Percentiles rank a stretch among this genome's conserved stretches.
These are phyloP conservation scores for Ramalina intermedia DNA, from an alignment of 495 filamentous ascomycete species.

Conservation along the genomic window DNA sequence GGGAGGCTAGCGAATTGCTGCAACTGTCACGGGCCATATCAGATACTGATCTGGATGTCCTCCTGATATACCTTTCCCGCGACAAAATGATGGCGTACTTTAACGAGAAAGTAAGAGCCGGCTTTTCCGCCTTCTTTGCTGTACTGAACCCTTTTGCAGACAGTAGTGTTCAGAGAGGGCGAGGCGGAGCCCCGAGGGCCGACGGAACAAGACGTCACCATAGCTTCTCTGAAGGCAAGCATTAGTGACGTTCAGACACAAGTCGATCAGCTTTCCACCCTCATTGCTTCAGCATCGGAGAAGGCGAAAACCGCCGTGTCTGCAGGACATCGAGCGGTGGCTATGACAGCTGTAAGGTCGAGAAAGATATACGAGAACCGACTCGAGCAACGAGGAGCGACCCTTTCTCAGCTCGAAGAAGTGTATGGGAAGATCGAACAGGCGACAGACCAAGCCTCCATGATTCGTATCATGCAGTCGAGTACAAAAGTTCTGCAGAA, in stretches of 20 bases:
- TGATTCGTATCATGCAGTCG: slow-evolving; percentile 68
- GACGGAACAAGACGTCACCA: slow-evolving; percentile 60
- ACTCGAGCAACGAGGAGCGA: slow-evolving; percentile 51
- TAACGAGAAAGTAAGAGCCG: slow-evolving; percentile 41
- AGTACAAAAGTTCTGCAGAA: slow-evolving; percentile 52
- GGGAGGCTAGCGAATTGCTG: slow-evolving; percentile 40
- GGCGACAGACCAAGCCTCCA: slow-evolving; percentile 66
- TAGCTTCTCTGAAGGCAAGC: slow-evolving; percentile 61
- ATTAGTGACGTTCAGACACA: slow-evolving; percentile 48
- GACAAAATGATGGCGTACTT: slow-evolving; percentile 50
- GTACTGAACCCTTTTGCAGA: slow-evolving; percentile 23
- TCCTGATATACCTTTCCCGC: slow-evolving; percentile 57
- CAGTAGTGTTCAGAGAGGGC: slow-evolving; percentile 54
- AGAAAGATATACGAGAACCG: slow-evolving; percentile 68
- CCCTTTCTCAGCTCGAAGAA: slow-evolving; percentile 67
- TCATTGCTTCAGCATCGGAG: slow-evolving; percentile 33
- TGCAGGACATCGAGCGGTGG: slow-evolving; percentile 55
- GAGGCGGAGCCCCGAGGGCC: slow-evolving; percentile 35
- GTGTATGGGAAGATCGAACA: slow-evolving; percentile 69
- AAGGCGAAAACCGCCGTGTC: slow-evolving; percentile 52
- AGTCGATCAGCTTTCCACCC: slow-evolving; percentile 42
- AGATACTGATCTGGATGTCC: slow-evolving; percentile 48
- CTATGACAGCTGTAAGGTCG: slow-evolving; percentile 60
- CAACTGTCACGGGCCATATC: slow-evolving; percentile 39
- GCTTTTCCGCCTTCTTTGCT: background rate